phyloP scores from a whole-genome alignment of 345 rosid genomes.

The Theobroma cacao region DNA sequence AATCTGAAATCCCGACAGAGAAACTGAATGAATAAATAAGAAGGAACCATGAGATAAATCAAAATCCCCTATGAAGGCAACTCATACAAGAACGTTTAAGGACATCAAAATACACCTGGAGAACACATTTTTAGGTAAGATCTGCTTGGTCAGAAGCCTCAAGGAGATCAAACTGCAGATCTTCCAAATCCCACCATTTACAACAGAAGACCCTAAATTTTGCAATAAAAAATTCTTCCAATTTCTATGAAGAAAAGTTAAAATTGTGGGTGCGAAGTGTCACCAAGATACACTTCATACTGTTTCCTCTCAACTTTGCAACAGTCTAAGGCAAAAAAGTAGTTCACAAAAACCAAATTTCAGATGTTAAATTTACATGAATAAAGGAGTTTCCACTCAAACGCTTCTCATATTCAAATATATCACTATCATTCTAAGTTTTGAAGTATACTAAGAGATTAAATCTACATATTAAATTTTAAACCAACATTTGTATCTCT shows the following conservation, averaged over 20 bases:
- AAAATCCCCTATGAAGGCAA: not conserved
- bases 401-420: not conserved
- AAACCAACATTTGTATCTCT: not conserved
- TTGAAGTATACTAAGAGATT: not conserved
- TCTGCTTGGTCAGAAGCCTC: not conserved
- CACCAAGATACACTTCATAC: not conserved
- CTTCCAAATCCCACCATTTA: not conserved
- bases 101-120: not conserved
- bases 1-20: slow-evolving; percentile 37
- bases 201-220: not conserved
- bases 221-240: not conserved
- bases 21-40: not conserved
- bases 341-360: not conserved
- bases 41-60: not conserved
- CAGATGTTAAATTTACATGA: not conserved
- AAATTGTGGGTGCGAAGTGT: not conserved
- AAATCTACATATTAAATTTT: not conserved
- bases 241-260: not conserved
- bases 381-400: not conserved
- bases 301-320: not conserved
- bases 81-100: not conserved
- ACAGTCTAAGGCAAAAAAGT: not conserved
- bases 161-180: not conserved
- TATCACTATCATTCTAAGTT: not conserved
- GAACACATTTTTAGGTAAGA: not conserved